Evolutionary conservation across 2,329 filamentous ascomycete species (phyloP), one percentile per base, ranked within the genome.

Genomic region (Fusarium sp.): DNA sequence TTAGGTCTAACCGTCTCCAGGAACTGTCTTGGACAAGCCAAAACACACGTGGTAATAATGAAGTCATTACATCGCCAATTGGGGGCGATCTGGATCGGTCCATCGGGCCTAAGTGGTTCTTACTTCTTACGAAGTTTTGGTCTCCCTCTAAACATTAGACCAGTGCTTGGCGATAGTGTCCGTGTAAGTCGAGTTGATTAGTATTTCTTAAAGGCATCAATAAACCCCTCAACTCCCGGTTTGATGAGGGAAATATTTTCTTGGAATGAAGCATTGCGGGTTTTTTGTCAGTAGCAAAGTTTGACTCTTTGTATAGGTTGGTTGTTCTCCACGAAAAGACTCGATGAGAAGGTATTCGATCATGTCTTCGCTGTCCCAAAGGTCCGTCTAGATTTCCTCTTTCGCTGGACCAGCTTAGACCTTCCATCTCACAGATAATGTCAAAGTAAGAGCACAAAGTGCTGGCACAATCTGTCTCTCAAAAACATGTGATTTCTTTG

Each of bases 1-100:
- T 32, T 7, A 30, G 14, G 30, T 40, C 63, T 43, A 68, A 52
- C 50, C 53, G 27, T 52, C 45, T 44, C 34, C 20, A 57, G 42
- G 27, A 50, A 27, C 30, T 59, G 42, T 62, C 52, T 71, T 49
- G 22, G 34, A 27, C 24, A 32, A 34, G 22, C 24, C 53, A 38
- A 42, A 52, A 59, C 42, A 67, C 47, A 68, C 67, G 30, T 66
- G 59, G 49, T 59, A 66, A 67, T 56, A 16, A 64, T 60, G 59
- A 57, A 60, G 59, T 73, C 61, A 67, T 56, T 38, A 15, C 43
- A 29, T 65, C 50, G 40, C 42, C 34, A 20, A 22, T 25, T 51
- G 55, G 68, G 24, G 30, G 45, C 4, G 16, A 56, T 56, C 62
- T 59, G 18, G 58, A 25, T 67, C 45, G 27, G 50, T 24, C 50